phyloP scores from a whole-genome alignment of 129 eudicot species.

The Apium graveolens region DNA sequence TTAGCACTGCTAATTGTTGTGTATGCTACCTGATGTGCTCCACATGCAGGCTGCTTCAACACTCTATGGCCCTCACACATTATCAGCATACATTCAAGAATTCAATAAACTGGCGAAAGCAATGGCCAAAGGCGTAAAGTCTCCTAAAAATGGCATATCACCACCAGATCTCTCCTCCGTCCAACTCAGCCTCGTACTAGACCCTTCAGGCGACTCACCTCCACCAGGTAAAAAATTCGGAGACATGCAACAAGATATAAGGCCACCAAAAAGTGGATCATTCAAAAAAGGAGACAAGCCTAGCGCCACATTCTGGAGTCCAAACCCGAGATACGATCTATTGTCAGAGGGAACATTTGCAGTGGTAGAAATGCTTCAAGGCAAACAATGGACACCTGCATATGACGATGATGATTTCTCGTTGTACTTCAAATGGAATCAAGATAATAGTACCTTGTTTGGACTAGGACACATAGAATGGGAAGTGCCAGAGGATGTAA shows the following conservation, averaged over 20 bases:
- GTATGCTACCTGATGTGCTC: neutral
- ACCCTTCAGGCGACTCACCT: constrained; percentile 48
- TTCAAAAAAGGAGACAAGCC: constrained; percentile 32
- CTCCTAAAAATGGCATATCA: constrained; percentile 26
- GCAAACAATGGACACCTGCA: constrained; percentile 35
- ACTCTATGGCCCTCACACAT: constrained; percentile 58
- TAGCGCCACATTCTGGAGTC: constrained; percentile 50
- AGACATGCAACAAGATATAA: constrained; percentile 40
- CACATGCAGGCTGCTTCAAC: constrained; percentile 56
- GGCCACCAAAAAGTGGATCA: neutral
- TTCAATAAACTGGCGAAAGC: constrained; percentile 59
- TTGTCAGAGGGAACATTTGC: constrained; percentile 62
- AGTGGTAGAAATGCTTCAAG: constrained; percentile 54
- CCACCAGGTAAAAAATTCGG: constrained; percentile 58
- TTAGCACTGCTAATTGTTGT: neutral
- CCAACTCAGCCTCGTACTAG: constrained; percentile 33
- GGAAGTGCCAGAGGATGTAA: constrained; percentile 46
- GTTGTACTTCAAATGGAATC: constrained; percentile 12
- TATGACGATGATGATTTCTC: constrained; percentile 52
- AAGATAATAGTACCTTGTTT: constrained; percentile 10
- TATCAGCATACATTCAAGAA: constrained; percentile 67
- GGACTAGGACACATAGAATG: constrained; percentile 57
- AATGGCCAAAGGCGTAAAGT: constrained; percentile 37
- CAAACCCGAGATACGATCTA: constrained; percentile 55
- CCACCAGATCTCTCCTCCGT: constrained; percentile 58